Evolutionary conservation across 1,139 yeast genomes (phyloP).

Genomic region (Saccharomyces hybrid): DNA sequence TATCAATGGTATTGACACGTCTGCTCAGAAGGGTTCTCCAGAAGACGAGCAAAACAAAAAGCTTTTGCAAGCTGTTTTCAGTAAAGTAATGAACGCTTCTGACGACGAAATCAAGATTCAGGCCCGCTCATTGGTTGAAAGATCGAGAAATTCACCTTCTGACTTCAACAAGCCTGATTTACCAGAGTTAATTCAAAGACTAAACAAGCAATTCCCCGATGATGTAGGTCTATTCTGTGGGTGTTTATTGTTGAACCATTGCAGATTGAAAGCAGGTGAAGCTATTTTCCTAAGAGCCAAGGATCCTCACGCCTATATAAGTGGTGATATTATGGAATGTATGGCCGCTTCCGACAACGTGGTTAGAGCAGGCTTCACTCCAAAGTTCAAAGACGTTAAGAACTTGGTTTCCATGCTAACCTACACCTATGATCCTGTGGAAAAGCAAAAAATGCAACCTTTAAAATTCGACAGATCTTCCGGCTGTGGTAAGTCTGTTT

Average conservation of each 20-base stretch:
- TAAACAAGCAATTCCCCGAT: conserved; percentile 81
- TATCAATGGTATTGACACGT: conserved; percentile 40
- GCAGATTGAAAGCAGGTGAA: conserved; percentile 47
- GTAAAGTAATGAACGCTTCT: conserved; percentile 71
- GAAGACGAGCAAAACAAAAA: conserved; percentile 50
- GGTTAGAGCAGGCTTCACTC: conserved; percentile 97
- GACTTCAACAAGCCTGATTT: conserved; percentile 40
- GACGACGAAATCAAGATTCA: conserved; percentile 46
- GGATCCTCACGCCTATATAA: conserved; percentile 96
- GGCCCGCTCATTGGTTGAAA: conserved; percentile 54
- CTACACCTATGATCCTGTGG: conserved; percentile 80
- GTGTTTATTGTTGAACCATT: too few relatives aligned
- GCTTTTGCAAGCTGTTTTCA: conserved; percentile 67
- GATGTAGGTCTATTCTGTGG: conserved; percentile 76
- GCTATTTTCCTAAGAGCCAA: conserved; percentile 95
- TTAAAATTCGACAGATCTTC: conserved; percentile 51
- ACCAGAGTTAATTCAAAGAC: conserved; percentile 64
- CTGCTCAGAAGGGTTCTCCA: conserved; percentile 39
- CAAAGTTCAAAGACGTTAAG: conserved; percentile 91
- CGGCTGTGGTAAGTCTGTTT: conserved; percentile 59
- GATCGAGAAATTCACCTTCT: conserved; percentile 50
- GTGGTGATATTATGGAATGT: conserved; percentile 96
- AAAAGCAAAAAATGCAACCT: conserved; percentile 84
- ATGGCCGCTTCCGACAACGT: conserved; percentile 99
- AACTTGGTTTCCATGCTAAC: conserved; percentile 88